Evolutionary conservation across 1,284 basidiomycete genomes (phyloP), one percentile per base, ranked within the genome.

Genomic region (Butyriboletus appendiculatus): DNA sequence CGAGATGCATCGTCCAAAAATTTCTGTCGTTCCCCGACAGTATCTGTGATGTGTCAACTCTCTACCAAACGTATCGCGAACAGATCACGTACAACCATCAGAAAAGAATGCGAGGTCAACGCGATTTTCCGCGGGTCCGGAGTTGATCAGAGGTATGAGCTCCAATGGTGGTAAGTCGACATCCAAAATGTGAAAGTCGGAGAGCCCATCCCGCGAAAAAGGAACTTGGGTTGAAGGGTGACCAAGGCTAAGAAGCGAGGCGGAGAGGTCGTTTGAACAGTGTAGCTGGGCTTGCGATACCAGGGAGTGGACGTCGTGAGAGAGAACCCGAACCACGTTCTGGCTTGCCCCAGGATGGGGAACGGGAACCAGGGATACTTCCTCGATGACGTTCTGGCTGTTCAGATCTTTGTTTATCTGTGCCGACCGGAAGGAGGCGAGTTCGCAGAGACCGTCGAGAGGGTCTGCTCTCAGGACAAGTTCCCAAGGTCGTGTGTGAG

Each of bases 51-150:
- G 24, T 5, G 48, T 48, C 40, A 56, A 20, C 22, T 26, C 12
- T 7, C 15, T 18, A 4, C 24, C n/a, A 18, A 34, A 45, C 26
- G 41, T 20, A 16, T 12, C 26, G 33, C 30, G 26, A 16, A 53
- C 2, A 41, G 35, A 41, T 35, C 22, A 78, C 88, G 64, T 67
- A 93, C 91, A 93, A 30, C 92, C 91, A 61, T 94, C 92, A 0
- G 84, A 78, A 68, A 94, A 92, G 74, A 93, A 92, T 10, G 89
- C 84, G 10, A 93, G 72, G 68, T 92, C 84, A 14, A 92, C 81
- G 14, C 89, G 79, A 60, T 92, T 90, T 35, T 65, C 65, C 15
- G 80, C 77, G 3, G 78, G 71, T 0, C 90, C 90, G 30, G 86
- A 86, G 5, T 81, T 71, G 22, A 85, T 74, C 14, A 94, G 74